Conservation (phyloP, 1,139 yeast genomes). For the Suhomyces taliae region DNA sequence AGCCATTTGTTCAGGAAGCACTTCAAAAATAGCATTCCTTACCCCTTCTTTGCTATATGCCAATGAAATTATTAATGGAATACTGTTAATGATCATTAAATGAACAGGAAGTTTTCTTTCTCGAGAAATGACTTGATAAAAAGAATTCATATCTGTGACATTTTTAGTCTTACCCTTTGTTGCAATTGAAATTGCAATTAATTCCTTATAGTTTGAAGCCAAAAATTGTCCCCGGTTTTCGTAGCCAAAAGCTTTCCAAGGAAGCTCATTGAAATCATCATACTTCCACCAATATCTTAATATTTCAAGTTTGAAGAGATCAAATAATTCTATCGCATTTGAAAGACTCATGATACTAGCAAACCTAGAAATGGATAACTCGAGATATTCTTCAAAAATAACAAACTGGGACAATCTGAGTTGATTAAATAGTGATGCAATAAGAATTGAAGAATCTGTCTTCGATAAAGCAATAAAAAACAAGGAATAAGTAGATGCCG, state of each 20-base stretch:
- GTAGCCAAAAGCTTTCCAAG: conserved; percentile 39
- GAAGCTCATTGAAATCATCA: conserved; percentile 36
- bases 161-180: conserved; percentile 12
- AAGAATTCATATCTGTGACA: not conserved
- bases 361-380: conserved; percentile 23
- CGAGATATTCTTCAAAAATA: conserved; percentile 32
- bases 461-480: conserved; percentile 35
- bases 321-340: conserved; percentile 27
- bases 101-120: not conserved
- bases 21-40: conserved; percentile 35
- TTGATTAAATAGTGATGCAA: conserved; percentile 40
- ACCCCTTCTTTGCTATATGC: conserved; percentile 47
- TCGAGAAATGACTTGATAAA: not conserved
- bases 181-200: conserved; percentile 37
- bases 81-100: conserved; percentile 30
- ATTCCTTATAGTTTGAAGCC: conserved; percentile 29
- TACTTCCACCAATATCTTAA: conserved; percentile 45
- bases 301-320: conserved; percentile 28
- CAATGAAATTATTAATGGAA: conserved; percentile 42
- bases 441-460: conserved; percentile 26
- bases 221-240: conserved; percentile 25
- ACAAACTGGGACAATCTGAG: conserved; percentile 39
- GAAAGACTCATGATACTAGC: conserved; percentile 16
- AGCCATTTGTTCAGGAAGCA: not conserved
- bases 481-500: conserved; percentile 37